Base-by-base conservation (phyloP, 2,329 filamentous ascomycete species). In the Alternaria brassicae region DNA sequence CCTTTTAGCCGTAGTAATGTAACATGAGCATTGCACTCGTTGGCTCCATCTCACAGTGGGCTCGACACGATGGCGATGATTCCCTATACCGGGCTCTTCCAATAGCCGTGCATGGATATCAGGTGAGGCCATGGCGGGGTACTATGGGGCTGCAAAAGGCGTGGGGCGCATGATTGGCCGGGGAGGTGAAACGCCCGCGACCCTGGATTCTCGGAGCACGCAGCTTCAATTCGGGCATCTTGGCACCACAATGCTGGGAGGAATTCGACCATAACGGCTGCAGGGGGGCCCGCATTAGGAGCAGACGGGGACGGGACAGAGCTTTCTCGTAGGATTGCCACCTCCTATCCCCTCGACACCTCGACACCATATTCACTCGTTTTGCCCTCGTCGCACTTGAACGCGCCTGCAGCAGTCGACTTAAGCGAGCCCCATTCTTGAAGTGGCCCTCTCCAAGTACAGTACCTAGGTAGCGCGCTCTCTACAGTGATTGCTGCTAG, bases 251-350 rank as follows among this genome's bases (percentile, higher is more conserved):
- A n/a, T 7, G 39, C 39, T 23, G 30, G 42, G 65, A 84, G 84
- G 81, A 84, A 85, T 67, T 83, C 36, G 45, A 49, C 57, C 54
- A 62, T 44, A 30, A 53, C 53, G 25, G 32, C 42, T 36, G 47
- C 30, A 30, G 17, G 51, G 40, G 17, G 32, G n/a, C n/a, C 30
- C 32, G 34, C 34, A 21, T 41, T 23, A n/a, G 25, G 44, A 17
- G 36, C 27, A 28, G 42, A 32, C 9, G 12, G 17, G 15, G 34
- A 53, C 17, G 12, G 49, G 28, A 53, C 19, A 15, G 39, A 30
- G 21, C 32, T 56, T 19, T 6, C 25, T 40, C 15, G 45, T 6
- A 37, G 30, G 21, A 23, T 37, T 27, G 64, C 64, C 62, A 67
- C 63, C 56, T 65, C 58, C 58, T 63, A 57, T 54, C 10, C 15